phyloP scores from a whole-genome alignment of 1,284 basidiomycete species.

The Ceratobasidium sp. region DNA sequence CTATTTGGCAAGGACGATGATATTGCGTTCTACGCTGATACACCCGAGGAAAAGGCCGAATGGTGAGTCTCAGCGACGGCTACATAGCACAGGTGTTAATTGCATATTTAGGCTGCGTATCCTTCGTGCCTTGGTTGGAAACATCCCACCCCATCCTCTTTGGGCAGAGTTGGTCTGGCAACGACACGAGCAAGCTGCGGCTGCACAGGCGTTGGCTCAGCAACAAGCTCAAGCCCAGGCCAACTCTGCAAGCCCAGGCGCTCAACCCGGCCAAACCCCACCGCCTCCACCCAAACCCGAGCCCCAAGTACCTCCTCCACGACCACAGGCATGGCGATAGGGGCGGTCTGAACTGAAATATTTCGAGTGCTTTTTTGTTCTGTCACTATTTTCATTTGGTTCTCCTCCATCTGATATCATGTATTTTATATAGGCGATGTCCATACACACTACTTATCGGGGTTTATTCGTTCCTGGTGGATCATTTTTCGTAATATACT shows the following conservation, averaged over 20 bases:
- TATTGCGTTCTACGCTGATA: slow-evolving; percentile 92
- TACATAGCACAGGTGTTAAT: not conserved
- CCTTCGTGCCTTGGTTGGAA: slow-evolving; percentile 78
- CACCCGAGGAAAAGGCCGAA: slow-evolving; percentile 81
- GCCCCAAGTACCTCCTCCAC: not conserved
- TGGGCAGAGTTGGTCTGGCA: slow-evolving; percentile 91
- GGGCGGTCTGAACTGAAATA: not conserved
- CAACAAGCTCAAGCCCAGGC: slow-evolving; percentile 5
- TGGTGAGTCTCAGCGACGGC: slow-evolving; percentile 68
- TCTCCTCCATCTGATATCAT: not conserved
- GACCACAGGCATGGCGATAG: slow-evolving; percentile 27
- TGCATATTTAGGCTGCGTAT: slow-evolving; percentile 72
- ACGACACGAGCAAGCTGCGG: slow-evolving; percentile 59
- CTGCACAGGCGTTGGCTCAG: slow-evolving; percentile 3
- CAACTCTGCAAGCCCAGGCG: slow-evolving; percentile 6
- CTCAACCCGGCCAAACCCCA: not conserved
- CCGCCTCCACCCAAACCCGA: slow-evolving; percentile 7
- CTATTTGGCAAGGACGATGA: slow-evolving; percentile 80
- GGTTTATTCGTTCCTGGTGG: not conserved
- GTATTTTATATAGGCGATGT: slow-evolving; percentile 9
- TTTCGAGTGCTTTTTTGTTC: slow-evolving; percentile 43
- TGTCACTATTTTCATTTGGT: not conserved
- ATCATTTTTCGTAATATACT: not conserved
- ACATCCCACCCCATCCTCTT: slow-evolving; percentile 85
- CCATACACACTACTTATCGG: slow-evolving; percentile 13